Evolutionary conservation across 2,329 filamentous ascomycete genomes (phyloP).

Genomic region (Purpureocillium takamizusanense): DNA sequence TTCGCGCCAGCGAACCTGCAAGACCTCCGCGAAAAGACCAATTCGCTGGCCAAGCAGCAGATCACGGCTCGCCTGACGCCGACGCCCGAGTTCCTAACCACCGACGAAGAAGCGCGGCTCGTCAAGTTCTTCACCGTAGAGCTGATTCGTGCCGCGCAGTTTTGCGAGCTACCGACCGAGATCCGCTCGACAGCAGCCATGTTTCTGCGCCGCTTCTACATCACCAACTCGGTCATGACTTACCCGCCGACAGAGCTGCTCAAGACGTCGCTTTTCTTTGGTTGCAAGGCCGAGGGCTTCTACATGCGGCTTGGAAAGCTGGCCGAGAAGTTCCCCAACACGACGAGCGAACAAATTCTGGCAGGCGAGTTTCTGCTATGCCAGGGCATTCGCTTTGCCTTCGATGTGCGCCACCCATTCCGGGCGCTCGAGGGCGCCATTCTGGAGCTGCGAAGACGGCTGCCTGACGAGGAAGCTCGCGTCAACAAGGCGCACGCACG

Average conservation of each 20-base stretch:
- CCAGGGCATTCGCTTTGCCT: conserved; percentile 85
- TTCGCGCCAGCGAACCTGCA: conserved; percentile 68
- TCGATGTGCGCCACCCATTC: conserved; percentile 87
- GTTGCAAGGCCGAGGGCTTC: conserved; percentile 83
- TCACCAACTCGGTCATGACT: conserved; percentile 92
- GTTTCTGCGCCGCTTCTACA: conserved; percentile 89
- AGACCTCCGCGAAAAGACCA: conserved; percentile 68
- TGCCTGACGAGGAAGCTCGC: conserved; percentile 47
- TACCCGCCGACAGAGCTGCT: conserved; percentile 87
- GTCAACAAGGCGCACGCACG: conserved; percentile 58
- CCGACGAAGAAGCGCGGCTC: conserved; percentile 73
- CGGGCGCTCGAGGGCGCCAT: conserved; percentile 78
- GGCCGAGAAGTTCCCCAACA: conserved; percentile 58
- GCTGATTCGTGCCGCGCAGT: conserved; percentile 46
- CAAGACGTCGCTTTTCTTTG: conserved; percentile 85
- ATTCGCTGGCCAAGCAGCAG: conserved; percentile 58
- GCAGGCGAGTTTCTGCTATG: conserved; percentile 89
- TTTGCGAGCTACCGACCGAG: conserved; percentile 41
- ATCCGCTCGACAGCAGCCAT: conserved; percentile 65
- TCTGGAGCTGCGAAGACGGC: conserved; percentile 67
- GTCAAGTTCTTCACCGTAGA: conserved; percentile 67
- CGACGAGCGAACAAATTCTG: conserved; percentile 71
- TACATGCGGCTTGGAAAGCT: conserved; percentile 61
- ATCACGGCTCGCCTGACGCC: conserved; percentile 48
- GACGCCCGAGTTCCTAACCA: conserved; percentile 69